Evolutionary conservation across 805 yeast species (phyloP).

Genomic region (Teunomyces pallodes): DNA sequence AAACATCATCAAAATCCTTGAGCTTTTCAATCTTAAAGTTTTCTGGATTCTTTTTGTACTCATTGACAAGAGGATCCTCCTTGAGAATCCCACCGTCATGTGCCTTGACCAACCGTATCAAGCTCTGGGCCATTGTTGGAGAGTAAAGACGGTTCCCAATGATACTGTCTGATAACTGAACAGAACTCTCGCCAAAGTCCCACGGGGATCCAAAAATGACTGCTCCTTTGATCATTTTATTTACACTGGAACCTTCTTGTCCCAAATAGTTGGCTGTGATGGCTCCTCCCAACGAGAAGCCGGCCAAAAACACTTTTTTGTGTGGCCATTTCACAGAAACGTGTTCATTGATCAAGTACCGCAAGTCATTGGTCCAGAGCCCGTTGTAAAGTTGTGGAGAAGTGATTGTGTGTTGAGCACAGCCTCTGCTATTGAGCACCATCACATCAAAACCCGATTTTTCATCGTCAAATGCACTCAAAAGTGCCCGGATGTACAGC

Average conservation of each 20-base stretch:
- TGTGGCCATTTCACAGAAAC: constrained; percentile 53
- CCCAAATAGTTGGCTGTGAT: constrained; percentile 66
- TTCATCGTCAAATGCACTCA: constrained; percentile 40
- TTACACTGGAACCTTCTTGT: constrained; percentile 51
- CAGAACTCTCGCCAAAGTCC: constrained; percentile 61
- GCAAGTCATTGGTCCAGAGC: constrained; percentile 65
- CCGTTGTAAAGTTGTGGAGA: constrained; percentile 68
- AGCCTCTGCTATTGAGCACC: constrained; percentile 70
- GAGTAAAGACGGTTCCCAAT: constrained; percentile 41
- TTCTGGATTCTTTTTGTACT: constrained; percentile 29
- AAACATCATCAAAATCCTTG: constrained; percentile 57
- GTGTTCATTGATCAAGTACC: constrained; percentile 53
- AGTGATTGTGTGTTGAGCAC: constrained; percentile 70
- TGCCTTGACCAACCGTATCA: constrained; percentile 29
- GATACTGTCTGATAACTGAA: constrained; percentile 37
- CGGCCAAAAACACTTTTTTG: constrained; percentile 63
- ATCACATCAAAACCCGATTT: constrained; percentile 48
- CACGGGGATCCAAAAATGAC: constrained; percentile 66
- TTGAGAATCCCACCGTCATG: constrained; percentile 29
- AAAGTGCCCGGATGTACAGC: constrained; percentile 60
- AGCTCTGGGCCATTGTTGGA: constrained; percentile 41
- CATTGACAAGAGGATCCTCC: constrained; percentile 20
- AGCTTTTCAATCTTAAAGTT: constrained; percentile 35
- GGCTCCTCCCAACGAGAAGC: constrained; percentile 73
- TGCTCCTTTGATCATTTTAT: constrained; percentile 55